phyloP scores from a whole-genome alignment of 371 early-diverging fungal species.

The Rhizopus stolonifer region DNA sequence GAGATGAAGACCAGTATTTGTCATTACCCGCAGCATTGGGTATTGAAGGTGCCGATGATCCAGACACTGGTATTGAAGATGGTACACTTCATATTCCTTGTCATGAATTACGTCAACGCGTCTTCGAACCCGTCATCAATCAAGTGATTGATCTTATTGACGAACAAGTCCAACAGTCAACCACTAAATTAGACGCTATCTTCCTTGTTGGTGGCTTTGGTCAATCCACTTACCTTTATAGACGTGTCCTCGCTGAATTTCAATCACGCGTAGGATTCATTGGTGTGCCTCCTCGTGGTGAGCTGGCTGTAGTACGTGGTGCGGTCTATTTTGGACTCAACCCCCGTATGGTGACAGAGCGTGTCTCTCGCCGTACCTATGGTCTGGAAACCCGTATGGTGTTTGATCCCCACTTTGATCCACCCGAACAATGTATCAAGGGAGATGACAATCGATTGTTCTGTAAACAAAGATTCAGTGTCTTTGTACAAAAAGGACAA shows the following conservation, averaged over 20 bases:
- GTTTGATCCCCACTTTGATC: conserved; percentile 47
- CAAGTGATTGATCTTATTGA: conserved; percentile 50
- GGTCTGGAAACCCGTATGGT: conserved; percentile 51
- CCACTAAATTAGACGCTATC: conserved; percentile 34
- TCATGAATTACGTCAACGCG: conserved; percentile 42
- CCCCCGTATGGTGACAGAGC: conserved; percentile 47
- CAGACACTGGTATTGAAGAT: conserved; percentile 51
- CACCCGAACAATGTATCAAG: conserved; percentile 38
- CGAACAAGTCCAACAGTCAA: conserved; percentile 48
- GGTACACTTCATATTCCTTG: conserved; percentile 46
- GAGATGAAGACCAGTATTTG: conserved; percentile 53
- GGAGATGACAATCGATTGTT: conserved; percentile 41
- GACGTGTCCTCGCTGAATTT: conserved; percentile 38
- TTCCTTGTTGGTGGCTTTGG: conserved; percentile 61
- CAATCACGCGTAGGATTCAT: conserved; percentile 35
- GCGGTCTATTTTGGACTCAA: conserved; percentile 54
- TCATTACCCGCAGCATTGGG: conserved; percentile 46
- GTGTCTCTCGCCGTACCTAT: conserved; percentile 57
- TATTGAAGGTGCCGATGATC: conserved; percentile 44
- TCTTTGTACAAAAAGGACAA: conserved; percentile 42
- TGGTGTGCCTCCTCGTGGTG: conserved; percentile 45
- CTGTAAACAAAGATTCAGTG: conserved; percentile 41
- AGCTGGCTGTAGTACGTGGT: conserved; percentile 42
- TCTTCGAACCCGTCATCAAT: conserved; percentile 60
- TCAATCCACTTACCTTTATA: conserved; percentile 50